Percentiles rank a stretch among this genome's conserved stretches.
Conservation (phyloP, 2,329 filamentous ascomycete species). For the Pestalotiopsis sp. region DNA sequence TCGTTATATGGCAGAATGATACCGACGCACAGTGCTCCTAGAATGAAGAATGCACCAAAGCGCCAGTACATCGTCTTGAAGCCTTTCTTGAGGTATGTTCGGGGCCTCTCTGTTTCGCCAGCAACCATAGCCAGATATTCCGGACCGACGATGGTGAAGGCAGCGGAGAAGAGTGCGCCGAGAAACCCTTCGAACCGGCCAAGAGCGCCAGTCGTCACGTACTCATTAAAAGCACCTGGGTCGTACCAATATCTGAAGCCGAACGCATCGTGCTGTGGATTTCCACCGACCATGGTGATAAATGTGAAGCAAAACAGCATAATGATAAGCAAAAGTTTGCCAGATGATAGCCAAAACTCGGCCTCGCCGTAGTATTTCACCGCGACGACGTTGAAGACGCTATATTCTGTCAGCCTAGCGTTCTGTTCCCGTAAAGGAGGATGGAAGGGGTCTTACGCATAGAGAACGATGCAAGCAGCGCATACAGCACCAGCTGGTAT, state of each 20-base stretch:
- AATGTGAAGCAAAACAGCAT: slow-evolving; percentile 77
- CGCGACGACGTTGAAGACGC: slow-evolving; percentile 34
- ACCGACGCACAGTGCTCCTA: slow-evolving; percentile 64
- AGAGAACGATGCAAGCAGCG: slow-evolving; percentile 31
- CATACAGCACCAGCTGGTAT: slow-evolving; percentile 53
- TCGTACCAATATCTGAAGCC: slow-evolving; percentile 71
- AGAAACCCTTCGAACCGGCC: slow-evolving; percentile 70
- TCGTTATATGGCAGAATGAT: slow-evolving; percentile 66
- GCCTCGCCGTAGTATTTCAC: slow-evolving; percentile 51
- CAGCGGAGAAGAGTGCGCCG: slow-evolving; percentile 57
- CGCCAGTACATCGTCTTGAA: slow-evolving; percentile 71
- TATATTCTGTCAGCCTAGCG: slow-evolving; percentile 12
- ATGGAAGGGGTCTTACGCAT: slow-evolving; percentile 39
- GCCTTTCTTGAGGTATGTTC: slow-evolving; percentile 60
- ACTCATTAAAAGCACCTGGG: slow-evolving; percentile 64
- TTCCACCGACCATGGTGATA: slow-evolving; percentile 77
- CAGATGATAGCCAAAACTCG: slow-evolving; percentile 69
- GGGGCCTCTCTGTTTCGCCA: slow-evolving; percentile 59
- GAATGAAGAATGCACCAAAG: slow-evolving; percentile 67
- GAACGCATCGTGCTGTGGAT: slow-evolving; percentile 68
- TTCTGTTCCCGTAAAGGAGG: neutral
- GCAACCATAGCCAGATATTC: slow-evolving; percentile 59
- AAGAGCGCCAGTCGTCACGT: slow-evolving; percentile 60
- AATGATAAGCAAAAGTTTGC: slow-evolving; percentile 68
- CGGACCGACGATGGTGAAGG: slow-evolving; percentile 62